A percentile compares a stretch with the other conserved stretches of the same genome.
These are phyloP conservation scores for Hymenoscyphus scutula DNA, from an alignment of 2,329 filamentous ascomycete genomes.

Conservation along the genomic window DNA sequence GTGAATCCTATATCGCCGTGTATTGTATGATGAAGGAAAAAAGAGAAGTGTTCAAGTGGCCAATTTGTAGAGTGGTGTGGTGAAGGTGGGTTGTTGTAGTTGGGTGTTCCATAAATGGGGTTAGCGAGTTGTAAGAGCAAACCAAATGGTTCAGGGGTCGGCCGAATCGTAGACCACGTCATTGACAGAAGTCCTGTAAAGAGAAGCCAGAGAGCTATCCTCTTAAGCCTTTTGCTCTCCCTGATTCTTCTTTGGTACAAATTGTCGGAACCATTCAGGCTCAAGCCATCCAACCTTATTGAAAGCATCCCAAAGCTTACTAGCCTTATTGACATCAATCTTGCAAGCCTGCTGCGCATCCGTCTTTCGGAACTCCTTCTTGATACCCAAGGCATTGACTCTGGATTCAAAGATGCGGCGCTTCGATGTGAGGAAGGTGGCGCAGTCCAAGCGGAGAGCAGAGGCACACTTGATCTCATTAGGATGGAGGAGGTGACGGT, in stretches of 20 bases:
- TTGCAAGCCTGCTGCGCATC: conserved; percentile 96
- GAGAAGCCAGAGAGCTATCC: background rate
- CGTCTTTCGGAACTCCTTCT: conserved; percentile 90
- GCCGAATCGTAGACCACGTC: background rate
- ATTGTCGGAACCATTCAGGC: background rate
- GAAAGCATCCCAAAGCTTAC: conserved; percentile 86
- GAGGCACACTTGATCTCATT: conserved; percentile 76
- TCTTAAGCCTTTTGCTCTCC: too few relatives aligned
- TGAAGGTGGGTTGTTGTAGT: background rate
- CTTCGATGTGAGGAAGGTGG: conserved; percentile 89
- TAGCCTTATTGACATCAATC: conserved; percentile 97
- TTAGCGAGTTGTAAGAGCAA: background rate
- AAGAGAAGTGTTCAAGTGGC: background rate
- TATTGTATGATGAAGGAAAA: background rate
- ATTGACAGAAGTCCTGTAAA: background rate
- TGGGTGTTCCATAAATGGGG: background rate
- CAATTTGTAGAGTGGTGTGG: background rate
- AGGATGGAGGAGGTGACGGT: conserved; percentile 68
- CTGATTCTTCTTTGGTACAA: background rate
- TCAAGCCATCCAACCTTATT: conserved; percentile 80
- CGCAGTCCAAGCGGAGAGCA: conserved; percentile 77
- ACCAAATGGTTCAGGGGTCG: background rate
- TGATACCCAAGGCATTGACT: conserved; percentile 61
- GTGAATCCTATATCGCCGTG: background rate
- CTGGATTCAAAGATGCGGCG: conserved; percentile 82